Conservation (phyloP, 179 eudicot species). For the Sideroxylon spinosum region DNA sequence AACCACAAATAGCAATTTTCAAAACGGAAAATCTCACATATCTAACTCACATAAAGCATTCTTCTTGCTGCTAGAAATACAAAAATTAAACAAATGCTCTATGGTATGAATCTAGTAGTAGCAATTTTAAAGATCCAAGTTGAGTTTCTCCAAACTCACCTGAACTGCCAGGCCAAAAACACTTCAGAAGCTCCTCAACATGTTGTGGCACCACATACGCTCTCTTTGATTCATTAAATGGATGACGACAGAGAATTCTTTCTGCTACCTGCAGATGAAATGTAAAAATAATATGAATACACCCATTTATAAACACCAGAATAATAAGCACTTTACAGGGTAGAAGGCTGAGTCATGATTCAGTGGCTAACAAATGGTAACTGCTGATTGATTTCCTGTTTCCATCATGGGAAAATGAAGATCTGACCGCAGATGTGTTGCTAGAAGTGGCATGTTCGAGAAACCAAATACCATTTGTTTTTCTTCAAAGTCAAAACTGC, state of each 20-base stretch:
- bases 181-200: constrained; percentile 91
- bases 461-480: too few relatives aligned
- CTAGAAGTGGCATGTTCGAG: too few relatives aligned
- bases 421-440: too few relatives aligned
- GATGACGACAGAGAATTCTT: constrained; percentile 88
- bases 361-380: too few relatives aligned
- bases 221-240: constrained; percentile 92
- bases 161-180: constrained; percentile 85
- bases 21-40: neutral
- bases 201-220: constrained; percentile 92
- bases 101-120: neutral
- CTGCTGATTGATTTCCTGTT: too few relatives aligned
- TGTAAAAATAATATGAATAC: neutral
- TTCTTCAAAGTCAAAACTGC: too few relatives aligned
- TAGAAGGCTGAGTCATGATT: too few relatives aligned
- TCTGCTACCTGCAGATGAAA: constrained; percentile 48
- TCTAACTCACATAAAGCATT: too few relatives aligned
- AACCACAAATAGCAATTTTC: neutral
- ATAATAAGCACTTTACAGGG: too few relatives aligned
- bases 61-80: neutral
- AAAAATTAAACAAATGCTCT: neutral
- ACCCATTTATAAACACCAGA: neutral
- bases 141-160: constrained; percentile 34
- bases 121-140: neutral
- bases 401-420: too few relatives aligned